phyloP scores from a whole-genome alignment of 768 basidiomycete species.

The Rhizopogon vinicolor region DNA sequence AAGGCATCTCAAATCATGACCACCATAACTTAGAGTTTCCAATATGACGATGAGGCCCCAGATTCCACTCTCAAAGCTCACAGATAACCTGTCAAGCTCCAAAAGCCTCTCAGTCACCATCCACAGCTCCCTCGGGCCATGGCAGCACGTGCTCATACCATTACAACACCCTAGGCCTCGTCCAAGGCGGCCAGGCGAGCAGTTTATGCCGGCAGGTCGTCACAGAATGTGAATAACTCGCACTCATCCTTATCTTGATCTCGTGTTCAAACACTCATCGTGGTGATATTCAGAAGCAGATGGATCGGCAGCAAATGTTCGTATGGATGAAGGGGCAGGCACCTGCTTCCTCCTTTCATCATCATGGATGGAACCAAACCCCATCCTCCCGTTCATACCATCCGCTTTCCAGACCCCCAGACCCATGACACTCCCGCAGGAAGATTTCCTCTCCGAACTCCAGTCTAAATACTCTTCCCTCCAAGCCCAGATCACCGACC shows the following conservation, averaged over 20 bases:
- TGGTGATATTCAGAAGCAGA: constrained; percentile 15
- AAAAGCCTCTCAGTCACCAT: constrained; percentile 78
- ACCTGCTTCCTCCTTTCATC: constrained; percentile 6
- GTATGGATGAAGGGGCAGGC: constrained; percentile 10
- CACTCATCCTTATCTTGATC: too few species aligned
- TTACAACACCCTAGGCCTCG: constrained; percentile 78
- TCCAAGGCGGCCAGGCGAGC: constrained; percentile 49
- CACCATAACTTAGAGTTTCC: constrained; percentile 9
- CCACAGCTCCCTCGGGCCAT: constrained; percentile 55
- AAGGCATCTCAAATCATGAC: constrained; percentile 36
- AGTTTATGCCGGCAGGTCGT: constrained; percentile 59
- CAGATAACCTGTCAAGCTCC: constrained; percentile 51
- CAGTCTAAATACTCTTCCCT: constrained; percentile 61
- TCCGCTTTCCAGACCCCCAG: constrained; percentile 19
- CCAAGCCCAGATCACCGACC: constrained; percentile 60
- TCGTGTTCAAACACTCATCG: too few species aligned
- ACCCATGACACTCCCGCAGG: constrained; percentile 39
- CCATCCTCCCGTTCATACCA: constrained; percentile 13
- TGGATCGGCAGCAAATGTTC: constrained; percentile 19
- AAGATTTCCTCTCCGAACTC: constrained; percentile 64
- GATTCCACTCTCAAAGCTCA: constrained; percentile 33
- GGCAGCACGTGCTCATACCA: constrained; percentile 76
- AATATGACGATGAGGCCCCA: too few species aligned
- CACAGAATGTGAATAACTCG: constrained; percentile 47
- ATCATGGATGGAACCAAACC: constrained; percentile 24